phyloP scores from a whole-genome alignment of 495 filamentous ascomycete species.

The Daldinia caldariorum region DNA sequence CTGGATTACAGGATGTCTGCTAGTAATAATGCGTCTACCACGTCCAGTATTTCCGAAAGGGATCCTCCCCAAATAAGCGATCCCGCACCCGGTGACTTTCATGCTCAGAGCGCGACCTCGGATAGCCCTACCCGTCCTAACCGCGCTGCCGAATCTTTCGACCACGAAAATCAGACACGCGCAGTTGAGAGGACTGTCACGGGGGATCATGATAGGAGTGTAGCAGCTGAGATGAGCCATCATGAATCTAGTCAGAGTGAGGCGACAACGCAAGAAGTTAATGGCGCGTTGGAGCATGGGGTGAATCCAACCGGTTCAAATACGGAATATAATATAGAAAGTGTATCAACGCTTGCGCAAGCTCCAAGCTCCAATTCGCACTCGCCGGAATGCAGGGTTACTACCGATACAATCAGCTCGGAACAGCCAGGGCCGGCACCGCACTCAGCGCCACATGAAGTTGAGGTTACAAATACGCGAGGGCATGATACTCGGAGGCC shows the following conservation, averaged over 20 bases:
- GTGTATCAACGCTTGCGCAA: slow-evolving; percentile 2
- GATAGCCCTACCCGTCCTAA: slow-evolving; percentile 43
- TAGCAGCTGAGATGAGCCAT: not conserved
- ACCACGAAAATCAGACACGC: slow-evolving; percentile 57
- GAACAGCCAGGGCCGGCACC: not conserved
- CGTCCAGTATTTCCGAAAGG: slow-evolving; percentile 5
- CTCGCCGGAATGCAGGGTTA: not conserved
- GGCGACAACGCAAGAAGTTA: not conserved
- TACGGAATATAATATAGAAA: not conserved
- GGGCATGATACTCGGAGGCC: slow-evolving; percentile 6
- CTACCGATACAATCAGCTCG: not conserved
- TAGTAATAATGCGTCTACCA: not conserved
- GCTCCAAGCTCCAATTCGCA: not conserved
- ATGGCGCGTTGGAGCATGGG: not conserved
- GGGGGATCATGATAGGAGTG: not conserved
- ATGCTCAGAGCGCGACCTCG: slow-evolving; percentile 16
- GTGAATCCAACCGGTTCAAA: not conserved
- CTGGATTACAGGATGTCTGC: slow-evolving; percentile 30
- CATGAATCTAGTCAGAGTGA: not conserved
- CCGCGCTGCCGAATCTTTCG: slow-evolving; percentile 48
- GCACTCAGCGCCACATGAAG: not conserved
- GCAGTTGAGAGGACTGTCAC: slow-evolving; percentile 37
- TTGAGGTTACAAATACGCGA: slow-evolving; percentile 5
- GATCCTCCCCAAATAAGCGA: slow-evolving; percentile 20
- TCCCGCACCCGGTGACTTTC: slow-evolving; percentile 28